Base-by-base conservation (phyloP, 106 monocot genomes). In the Dendrobium huoshanense region DNA sequence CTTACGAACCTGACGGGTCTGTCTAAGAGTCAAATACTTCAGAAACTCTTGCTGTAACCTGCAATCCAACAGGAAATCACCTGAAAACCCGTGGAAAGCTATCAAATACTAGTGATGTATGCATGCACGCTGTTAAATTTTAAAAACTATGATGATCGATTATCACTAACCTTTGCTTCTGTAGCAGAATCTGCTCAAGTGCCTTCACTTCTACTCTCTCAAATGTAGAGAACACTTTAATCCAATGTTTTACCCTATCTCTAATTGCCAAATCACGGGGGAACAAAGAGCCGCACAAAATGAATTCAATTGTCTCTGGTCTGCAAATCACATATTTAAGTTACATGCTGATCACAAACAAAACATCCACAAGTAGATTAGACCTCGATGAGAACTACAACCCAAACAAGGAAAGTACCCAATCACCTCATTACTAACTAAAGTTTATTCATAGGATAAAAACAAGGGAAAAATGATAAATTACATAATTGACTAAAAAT, bases 21-120 rank as follows among this genome's bases (percentile, higher is more conserved):
- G 94, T 78, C 92, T 85, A 88, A 92, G 83, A 72, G 91, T 85
- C 59, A 95, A 84, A 81, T 91, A 98, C 79, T 95, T 98, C 78
- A 88, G 98, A 82, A 98, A 81, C 77, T 98, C 98, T 84, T 91
- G 92, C 78, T 98, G 98, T 87, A 98, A 86, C 86, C 98, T 98
- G 94, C 79, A 89, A 88, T 88, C 84, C 78, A 91, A 89, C 73
- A 92, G 82, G 84, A 85, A 89, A 83, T 78, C 73, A 84, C 86
- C 85, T 83, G 82, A 85, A 84, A 86, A 80, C 75, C 82, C 80
- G 73, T 70, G 64, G 48, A 80, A 79, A 74, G 55, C 79, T 87
- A 84, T 87, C 83, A 86, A 84, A 83, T 67, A 75, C 83, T 83
- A 81, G 44, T 82, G 61, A 2, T 58, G 77, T 68, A 42, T 25